Percentiles rank a stretch among this genome's conserved stretches.
Evolutionary conservation across 169 alveolate genomes (phyloP).

Genomic region (Plasmodium fragile): DNA sequence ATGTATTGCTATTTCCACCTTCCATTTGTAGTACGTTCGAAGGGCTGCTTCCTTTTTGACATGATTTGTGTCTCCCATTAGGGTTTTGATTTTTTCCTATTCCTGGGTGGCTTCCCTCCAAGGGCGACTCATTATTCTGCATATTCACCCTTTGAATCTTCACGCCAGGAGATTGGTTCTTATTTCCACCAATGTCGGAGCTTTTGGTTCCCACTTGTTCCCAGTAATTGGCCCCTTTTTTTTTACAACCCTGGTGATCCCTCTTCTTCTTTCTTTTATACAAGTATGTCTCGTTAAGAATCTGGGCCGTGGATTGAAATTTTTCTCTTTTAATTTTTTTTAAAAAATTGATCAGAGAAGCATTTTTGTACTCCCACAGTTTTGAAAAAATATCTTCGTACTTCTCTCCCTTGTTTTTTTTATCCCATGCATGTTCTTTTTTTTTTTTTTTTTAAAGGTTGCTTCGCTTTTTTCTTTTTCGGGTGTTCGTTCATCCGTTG

Average conservation of each 20-base stretch:
- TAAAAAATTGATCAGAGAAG: neutral
- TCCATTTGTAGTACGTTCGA: neutral
- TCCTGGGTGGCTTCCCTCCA: neutral
- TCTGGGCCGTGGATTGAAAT: neutral
- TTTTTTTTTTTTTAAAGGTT: slow-evolving; percentile 2
- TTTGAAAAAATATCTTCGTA: neutral
- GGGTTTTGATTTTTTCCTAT: neutral
- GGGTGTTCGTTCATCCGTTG: neutral
- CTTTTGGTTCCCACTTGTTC: neutral
- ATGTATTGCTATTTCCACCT: neutral
- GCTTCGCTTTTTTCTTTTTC: neutral
- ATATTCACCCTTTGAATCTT: neutral
- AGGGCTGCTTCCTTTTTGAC: neutral
- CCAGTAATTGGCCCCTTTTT: neutral
- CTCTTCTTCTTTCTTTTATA: neutral
- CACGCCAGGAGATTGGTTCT: neutral
- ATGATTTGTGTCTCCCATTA: neutral
- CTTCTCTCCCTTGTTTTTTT: neutral
- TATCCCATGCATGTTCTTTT: neutral
- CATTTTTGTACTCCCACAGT: slow-evolving; percentile 8
- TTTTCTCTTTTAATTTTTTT: slow-evolving; percentile 29
- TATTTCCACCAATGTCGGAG: neutral
- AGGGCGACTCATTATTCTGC: slow-evolving; percentile 1
- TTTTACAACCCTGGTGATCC: neutral
- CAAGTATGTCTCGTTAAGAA: neutral